A percentile compares a stretch with the other conserved stretches of the same genome.
These are phyloP conservation scores for Torulaspora franciscae DNA, from an alignment of 805 yeast species.

Conservation along the genomic window DNA sequence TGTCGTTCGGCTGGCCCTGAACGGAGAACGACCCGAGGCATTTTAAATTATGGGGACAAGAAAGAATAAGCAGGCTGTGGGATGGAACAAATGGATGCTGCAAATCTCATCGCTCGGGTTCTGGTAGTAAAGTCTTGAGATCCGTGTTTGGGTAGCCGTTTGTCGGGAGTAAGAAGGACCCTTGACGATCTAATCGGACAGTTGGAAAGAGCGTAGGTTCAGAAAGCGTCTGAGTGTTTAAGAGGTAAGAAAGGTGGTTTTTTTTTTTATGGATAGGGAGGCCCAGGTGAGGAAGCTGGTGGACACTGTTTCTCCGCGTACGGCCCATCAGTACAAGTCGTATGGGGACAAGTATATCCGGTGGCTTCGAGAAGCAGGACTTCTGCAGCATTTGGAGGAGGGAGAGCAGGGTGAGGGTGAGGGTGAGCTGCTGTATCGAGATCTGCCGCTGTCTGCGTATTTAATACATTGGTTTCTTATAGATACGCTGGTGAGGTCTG, in stretches of 20 bases:
- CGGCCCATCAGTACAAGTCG: slow-evolving; percentile 30
- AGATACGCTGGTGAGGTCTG: slow-evolving; percentile 19
- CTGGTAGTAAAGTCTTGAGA: not conserved
- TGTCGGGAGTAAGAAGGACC: not conserved
- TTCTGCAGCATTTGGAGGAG: slow-evolving; percentile 5
- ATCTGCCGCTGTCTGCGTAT: slow-evolving; percentile 23
- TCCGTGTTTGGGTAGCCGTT: not conserved
- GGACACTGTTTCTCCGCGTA: slow-evolving; percentile 25
- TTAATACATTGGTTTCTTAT: slow-evolving; percentile 29
- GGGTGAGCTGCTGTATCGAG: slow-evolving; percentile 13
- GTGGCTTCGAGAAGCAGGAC: slow-evolving; percentile 24
- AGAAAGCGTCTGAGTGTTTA: not conserved
- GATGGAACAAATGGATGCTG: not conserved
- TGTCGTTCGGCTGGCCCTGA: not conserved
- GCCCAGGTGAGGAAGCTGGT: slow-evolving; percentile 19
- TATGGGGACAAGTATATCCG: slow-evolving; percentile 27
- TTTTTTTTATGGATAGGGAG: slow-evolving; percentile 7
- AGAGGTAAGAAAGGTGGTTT: not conserved
- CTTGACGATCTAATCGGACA: not conserved
- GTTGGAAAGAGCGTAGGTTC: no score
- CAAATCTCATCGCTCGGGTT: not conserved
- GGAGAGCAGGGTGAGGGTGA: slow-evolving; percentile 4
- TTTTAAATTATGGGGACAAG: not conserved
- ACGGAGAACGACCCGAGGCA: not conserved
- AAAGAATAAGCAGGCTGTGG: not conserved